A percentile compares a stretch with the other conserved stretches of the same genome.
Conservation (phyloP, 495 filamentous ascomycete genomes). For the Tuber umbilicatum region DNA sequence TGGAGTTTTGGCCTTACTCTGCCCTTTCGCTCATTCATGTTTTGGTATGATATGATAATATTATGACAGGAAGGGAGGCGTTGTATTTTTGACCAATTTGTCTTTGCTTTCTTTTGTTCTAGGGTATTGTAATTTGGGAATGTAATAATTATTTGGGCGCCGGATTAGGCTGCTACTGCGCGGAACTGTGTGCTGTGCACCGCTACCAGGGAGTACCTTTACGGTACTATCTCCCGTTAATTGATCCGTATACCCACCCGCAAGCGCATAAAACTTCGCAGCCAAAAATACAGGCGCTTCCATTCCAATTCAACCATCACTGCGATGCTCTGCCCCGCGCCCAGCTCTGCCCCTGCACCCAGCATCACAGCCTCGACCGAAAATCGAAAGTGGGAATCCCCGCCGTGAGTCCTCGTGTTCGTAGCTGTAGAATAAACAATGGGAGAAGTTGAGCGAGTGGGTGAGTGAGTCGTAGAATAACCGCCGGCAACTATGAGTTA, state of each 20-base stretch:
- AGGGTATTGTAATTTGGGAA: background rate
- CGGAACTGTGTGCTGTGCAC: background rate
- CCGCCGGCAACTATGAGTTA: no score
- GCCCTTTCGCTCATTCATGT: background rate
- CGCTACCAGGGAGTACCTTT: no score
- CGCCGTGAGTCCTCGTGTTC: no score
- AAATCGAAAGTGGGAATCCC: background rate
- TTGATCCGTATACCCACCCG: no score
- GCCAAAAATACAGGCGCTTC: background rate
- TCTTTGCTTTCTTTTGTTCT: background rate
- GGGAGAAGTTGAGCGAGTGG: background rate
- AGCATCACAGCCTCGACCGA: background rate
- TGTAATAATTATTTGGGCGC: background rate
- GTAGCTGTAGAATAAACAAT: background rate
- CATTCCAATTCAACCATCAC: background rate
- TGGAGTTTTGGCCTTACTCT: background rate
- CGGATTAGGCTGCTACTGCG: no score
- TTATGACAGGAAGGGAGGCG: background rate
- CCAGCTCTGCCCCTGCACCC: no score
- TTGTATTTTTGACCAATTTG: background rate
- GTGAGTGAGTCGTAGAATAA: background rate
- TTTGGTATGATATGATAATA: background rate
- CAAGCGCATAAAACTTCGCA: background rate
- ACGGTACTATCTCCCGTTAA: no score
- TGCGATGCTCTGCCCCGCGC: background rate